Percentiles rank a stretch among this genome's conserved stretches.
Evolutionary conservation across 2,329 filamentous ascomycete genomes (phyloP).

Genomic region (Calycina marina): DNA sequence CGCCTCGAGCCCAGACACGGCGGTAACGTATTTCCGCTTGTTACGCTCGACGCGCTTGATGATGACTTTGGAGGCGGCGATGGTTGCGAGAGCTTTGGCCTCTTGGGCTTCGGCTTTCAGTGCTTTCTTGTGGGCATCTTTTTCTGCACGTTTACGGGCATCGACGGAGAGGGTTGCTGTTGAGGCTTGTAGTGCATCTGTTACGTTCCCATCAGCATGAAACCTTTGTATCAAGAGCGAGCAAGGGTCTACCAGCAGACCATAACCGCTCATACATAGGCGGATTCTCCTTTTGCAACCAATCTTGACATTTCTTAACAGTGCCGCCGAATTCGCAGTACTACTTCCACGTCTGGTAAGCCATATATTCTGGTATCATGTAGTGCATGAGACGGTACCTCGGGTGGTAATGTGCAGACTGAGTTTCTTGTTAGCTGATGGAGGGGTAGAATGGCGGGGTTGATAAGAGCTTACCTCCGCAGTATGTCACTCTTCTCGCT

Average conservation of each 20-base stretch:
- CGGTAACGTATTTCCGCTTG: constrained; percentile 93
- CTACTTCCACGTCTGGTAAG: constrained; percentile 33
- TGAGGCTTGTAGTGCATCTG: constrained; percentile 70
- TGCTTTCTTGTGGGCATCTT: constrained; percentile 93
- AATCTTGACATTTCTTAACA: constrained; percentile 92
- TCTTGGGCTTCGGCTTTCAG: constrained; percentile 84
- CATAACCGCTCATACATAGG: constrained; percentile 68
- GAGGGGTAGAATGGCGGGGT: constrained; percentile 6
- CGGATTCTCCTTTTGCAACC: constrained; percentile 65
- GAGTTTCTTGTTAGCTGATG: constrained; percentile 5
- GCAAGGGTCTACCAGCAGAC: constrained; percentile 56
- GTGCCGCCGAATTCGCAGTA: constrained; percentile 99
- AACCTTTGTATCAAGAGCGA: too few relatives aligned
- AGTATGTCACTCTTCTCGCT: constrained; percentile 21
- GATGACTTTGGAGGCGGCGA: constrained; percentile 66
- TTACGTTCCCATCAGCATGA: not conserved
- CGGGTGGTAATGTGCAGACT: constrained; percentile 52
- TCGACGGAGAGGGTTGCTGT: constrained; percentile 77
- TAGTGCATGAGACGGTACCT: constrained; percentile 32
- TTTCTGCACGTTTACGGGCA: constrained; percentile 85
- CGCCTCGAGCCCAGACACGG: constrained; percentile 77
- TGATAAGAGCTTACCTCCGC: constrained; percentile 18
- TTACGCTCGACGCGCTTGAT: constrained; percentile 98
- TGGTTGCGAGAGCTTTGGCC: constrained; percentile 61
- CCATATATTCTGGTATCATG: not conserved